Base-by-base conservation (phyloP, 495 filamentous ascomycete genomes). In the Penicillium argentinense region DNA sequence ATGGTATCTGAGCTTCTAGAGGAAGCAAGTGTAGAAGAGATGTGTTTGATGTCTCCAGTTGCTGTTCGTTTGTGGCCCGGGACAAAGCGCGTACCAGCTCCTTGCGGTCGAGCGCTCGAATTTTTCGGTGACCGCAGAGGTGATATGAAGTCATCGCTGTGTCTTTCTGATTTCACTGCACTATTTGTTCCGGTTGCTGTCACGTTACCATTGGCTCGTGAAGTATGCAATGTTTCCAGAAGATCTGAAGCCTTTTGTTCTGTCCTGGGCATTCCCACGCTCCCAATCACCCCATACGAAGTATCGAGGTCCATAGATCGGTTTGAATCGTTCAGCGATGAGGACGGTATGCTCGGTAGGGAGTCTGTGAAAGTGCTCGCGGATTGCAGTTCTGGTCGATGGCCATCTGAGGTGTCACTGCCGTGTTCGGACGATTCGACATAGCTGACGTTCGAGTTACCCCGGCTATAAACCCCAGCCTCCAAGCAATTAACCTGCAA, bases 51-150 rank as follows among this genome's bases (percentile, higher is more conserved):
- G 30, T 78, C 63, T 19, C 85, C 84, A 53, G 81, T 79, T 9
- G 82, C 84, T 62, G 77, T 87, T 51, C 85, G 73, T 60, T 88
- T 88, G 18, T 75, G 73, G 7, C 72, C 63, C 9, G 51, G 46
- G 17, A 42, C 51, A 42, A 49, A 45, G 28, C 42, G 37, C 17
- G 27, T 40, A 27, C 50, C 56, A 14, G 41, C 38, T 29, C 37
- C 36, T n/a, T n/a, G n/a, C n/a, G 49, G 45, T 37, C 38, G 43
- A 21, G 46, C 26, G n/a, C 17, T 39, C 24, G 39, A 39, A 49
- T 41, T 11, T 3, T 34, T 51, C 23, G 42, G 32, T 12, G 54
- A 53, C 28, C 30, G 28, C 5, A 26, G 24, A 6, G 51, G 51
- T 12, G 52, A 47, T 19, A 42, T 34, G 11, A 48, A 49, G 32